Base-by-base conservation (phyloP, 2,329 filamentous ascomycete genomes). In the Diaporthe aspalathi region DNA sequence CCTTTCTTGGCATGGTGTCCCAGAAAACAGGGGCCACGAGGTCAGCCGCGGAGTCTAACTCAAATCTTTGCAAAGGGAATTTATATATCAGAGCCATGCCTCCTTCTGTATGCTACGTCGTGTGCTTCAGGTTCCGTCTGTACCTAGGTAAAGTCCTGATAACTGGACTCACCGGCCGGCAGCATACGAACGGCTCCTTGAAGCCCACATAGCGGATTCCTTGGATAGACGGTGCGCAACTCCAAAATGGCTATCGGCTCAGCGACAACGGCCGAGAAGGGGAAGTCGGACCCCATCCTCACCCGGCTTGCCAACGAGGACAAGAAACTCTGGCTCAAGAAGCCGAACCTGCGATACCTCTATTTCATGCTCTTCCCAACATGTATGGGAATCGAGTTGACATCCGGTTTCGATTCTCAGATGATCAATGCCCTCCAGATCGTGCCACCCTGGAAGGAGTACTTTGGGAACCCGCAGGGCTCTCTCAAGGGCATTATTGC, bases 321-420 rank as follows among this genome's bases (percentile, higher is more conserved):
- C 74, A 83, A 78, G 74, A 78, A 81, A 40, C 79, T 80, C 70
- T 90, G 87, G 87, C 90, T 85, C 80, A 84, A 83, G 76, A 91
- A 91, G 78, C 87, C 85, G 0, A 90, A 91, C 74, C 80, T 91
- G 49, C 83, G 88, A 67, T 77, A 76, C 22, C 81, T 91, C 47
- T 91, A 91, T 75, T 77, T 90, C 8, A 79, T 88, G 72, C 83
- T 91, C 63, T 87, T 91, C 71, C 87, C 87, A 27, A 87, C 87
- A 53, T 89, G 87, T 77, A 87, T 90, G 81, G 89, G 89, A 57
- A 88, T 91, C 70, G 89, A 91, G 79, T 75, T 84, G 77, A 84
- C 83, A 0, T 84, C 82, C 16, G 83, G 83, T 0, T 84, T 84
- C 73, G 83, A 84, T 75, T 83, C 82, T 56, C 82, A 84, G 77